phyloP scores from a whole-genome alignment of 202 grass and related monocot species.

The Schoenoplectus triqueter region DNA sequence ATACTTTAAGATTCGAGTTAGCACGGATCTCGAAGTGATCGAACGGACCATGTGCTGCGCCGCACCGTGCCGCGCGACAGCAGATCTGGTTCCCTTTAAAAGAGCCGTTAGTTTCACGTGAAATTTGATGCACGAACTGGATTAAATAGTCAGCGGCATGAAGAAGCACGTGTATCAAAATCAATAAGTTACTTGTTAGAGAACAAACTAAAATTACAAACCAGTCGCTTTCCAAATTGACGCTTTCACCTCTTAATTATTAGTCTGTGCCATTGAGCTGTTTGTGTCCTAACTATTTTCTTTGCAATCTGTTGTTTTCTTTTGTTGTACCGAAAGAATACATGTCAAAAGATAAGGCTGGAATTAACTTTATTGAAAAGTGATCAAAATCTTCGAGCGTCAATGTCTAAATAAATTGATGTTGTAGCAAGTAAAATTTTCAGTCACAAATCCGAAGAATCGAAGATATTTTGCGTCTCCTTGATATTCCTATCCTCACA shows the following conservation, averaged over 20 bases:
- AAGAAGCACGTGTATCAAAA: conserved; percentile 16
- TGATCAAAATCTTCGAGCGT: background rate
- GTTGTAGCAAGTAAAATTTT: background rate
- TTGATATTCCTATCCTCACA: background rate
- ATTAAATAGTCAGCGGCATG: background rate
- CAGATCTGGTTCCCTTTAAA: too few species aligned
- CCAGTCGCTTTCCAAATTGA: conserved; percentile 21
- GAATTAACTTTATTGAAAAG: conserved; percentile 13
- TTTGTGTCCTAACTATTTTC: background rate
- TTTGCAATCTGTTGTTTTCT: background rate
- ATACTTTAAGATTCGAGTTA: too few species aligned
- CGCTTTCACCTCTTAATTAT: background rate
- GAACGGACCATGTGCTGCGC: too few species aligned
- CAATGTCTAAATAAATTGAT: background rate
- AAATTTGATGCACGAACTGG: background rate
- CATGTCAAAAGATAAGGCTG: conserved; percentile 19
- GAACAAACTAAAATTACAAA: background rate
- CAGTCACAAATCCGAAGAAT: background rate
- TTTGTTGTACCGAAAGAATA: background rate
- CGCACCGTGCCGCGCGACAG: too few species aligned
- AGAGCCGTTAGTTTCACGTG: background rate
- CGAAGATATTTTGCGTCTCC: background rate
- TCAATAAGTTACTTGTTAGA: background rate
- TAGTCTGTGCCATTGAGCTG: background rate
- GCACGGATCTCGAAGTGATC: too few species aligned